phyloP scores from a whole-genome alignment of 1,284 basidiomycete species.

The Apiotrichum mycotoxinovorans region DNA sequence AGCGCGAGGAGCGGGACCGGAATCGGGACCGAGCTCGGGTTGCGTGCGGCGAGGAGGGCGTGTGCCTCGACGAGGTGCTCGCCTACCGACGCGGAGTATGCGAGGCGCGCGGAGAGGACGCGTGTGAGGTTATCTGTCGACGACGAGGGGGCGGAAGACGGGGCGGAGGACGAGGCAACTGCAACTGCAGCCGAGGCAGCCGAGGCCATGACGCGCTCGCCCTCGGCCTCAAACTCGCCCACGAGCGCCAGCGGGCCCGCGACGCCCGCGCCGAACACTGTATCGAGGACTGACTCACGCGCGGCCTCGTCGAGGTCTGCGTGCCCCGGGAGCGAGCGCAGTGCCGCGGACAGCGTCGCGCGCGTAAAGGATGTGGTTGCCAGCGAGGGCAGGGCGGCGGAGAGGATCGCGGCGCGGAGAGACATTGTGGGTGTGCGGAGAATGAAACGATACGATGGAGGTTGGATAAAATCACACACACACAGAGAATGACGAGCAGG shows the following conservation, averaged over 20 bases:
- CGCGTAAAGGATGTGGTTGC: slow-evolving; percentile 39
- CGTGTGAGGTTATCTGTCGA: slow-evolving; percentile 9
- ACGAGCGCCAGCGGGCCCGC: slow-evolving; percentile 32
- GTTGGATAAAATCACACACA: background rate
- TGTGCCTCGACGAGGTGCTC: slow-evolving; percentile 46
- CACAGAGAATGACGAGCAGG: background rate
- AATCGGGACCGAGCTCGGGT: slow-evolving; percentile 30
- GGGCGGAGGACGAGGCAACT: no score
- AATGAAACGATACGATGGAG: background rate
- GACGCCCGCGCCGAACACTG: slow-evolving; percentile 33
- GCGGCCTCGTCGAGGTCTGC: background rate
- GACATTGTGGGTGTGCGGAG: slow-evolving; percentile 26
- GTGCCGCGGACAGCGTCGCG: slow-evolving; percentile 28
- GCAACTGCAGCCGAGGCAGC: background rate
- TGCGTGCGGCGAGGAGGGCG: slow-evolving; percentile 34
- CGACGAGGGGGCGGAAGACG: background rate
- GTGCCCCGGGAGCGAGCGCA: slow-evolving; percentile 19
- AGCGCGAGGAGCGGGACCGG: slow-evolving; percentile 19
- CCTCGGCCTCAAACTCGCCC: slow-evolving; percentile 12
- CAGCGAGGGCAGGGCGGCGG: slow-evolving; percentile 31
- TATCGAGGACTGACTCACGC: slow-evolving; percentile 31
- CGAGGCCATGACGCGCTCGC: background rate
- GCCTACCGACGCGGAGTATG: slow-evolving; percentile 31
- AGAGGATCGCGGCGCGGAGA: slow-evolving; percentile 34
- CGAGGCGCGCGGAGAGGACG: slow-evolving; percentile 26